phyloP scores from a whole-genome alignment of 495 filamentous ascomycete genomes.

The Aspergillus haitiensis region DNA sequence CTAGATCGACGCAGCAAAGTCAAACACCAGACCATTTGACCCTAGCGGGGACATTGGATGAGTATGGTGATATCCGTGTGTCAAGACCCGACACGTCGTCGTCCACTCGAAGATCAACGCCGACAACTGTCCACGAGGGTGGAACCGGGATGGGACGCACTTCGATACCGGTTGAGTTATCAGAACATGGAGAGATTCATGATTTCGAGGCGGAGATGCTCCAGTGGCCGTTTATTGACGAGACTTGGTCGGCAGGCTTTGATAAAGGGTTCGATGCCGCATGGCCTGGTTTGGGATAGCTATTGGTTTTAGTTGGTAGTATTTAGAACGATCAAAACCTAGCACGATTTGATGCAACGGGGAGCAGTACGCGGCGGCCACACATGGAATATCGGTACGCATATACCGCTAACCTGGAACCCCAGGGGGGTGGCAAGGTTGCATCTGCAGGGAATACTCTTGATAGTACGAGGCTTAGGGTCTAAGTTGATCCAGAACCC shows the following conservation, averaged over 20 bases:
- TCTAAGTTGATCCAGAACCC: no score
- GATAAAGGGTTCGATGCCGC: conserved; percentile 38
- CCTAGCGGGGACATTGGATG: conserved; percentile 41
- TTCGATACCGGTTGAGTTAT: not conserved
- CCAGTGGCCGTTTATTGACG: conserved; percentile 49
- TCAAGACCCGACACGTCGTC: conserved; percentile 15
- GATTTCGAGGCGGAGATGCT: conserved; percentile 45
- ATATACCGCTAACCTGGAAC: no score
- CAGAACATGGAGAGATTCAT: conserved; percentile 19
- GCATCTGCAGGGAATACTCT: no score
- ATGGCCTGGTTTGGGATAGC: conserved; percentile 19
- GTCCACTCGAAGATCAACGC: not conserved
- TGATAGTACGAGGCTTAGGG: no score
- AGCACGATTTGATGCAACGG: not conserved
- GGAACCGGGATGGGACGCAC: not conserved
- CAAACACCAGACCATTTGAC: conserved; percentile 31
- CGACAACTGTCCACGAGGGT: not conserved
- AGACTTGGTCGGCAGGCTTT: conserved; percentile 44
- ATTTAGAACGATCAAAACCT: not conserved
- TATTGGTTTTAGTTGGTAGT: not conserved
- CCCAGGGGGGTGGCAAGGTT: no score
- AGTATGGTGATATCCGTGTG: conserved; percentile 46
- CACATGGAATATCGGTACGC: no score
- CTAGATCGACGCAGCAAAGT: conserved; percentile 31
- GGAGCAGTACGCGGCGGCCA: no score